Evolutionary conservation across 805 yeast genomes (phyloP).

Genomic region (Sugiyamaella smithiae): DNA sequence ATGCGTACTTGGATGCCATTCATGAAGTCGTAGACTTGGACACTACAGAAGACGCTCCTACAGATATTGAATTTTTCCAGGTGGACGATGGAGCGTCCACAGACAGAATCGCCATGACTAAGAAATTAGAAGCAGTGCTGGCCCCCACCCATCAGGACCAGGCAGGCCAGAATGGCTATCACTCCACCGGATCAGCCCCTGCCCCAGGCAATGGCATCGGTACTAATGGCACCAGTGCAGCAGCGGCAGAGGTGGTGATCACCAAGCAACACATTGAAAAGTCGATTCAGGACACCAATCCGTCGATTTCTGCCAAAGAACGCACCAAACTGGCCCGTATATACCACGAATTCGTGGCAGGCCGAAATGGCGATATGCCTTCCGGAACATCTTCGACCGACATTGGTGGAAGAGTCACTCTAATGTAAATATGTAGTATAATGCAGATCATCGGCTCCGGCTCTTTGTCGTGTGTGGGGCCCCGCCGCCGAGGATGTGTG

Average conservation of each 20-base stretch:
- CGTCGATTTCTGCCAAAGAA: slow-evolving; percentile 82
- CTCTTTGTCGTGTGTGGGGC: slow-evolving; percentile 5
- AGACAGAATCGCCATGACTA: slow-evolving; percentile 17
- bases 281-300: slow-evolving; percentile 74
- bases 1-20: slow-evolving; percentile 82
- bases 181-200: not conserved
- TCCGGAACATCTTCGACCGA: slow-evolving; percentile 76
- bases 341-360: slow-evolving; percentile 69
- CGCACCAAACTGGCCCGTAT: slow-evolving; percentile 57
- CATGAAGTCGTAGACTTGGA: slow-evolving; percentile 47
- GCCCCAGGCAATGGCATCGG: slow-evolving; percentile 13
- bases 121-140: slow-evolving; percentile 22
- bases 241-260: slow-evolving; percentile 42
- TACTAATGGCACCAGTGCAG: not conserved
- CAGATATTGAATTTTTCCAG: slow-evolving; percentile 43
- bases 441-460: slow-evolving; percentile 1
- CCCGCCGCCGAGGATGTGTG: slow-evolving; percentile 5
- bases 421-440: slow-evolving; percentile 51
- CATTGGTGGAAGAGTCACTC: slow-evolving; percentile 79
- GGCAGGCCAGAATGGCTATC: slow-evolving; percentile 3
- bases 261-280: slow-evolving; percentile 52
- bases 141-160: slow-evolving; percentile 9
- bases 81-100: slow-evolving; percentile 29
- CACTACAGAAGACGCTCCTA: slow-evolving; percentile 18
- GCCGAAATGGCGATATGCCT: slow-evolving; percentile 85